Evolutionary conservation across 768 basidiomycete genomes (phyloP).

Genomic region (Guyanaporus albipodus): DNA sequence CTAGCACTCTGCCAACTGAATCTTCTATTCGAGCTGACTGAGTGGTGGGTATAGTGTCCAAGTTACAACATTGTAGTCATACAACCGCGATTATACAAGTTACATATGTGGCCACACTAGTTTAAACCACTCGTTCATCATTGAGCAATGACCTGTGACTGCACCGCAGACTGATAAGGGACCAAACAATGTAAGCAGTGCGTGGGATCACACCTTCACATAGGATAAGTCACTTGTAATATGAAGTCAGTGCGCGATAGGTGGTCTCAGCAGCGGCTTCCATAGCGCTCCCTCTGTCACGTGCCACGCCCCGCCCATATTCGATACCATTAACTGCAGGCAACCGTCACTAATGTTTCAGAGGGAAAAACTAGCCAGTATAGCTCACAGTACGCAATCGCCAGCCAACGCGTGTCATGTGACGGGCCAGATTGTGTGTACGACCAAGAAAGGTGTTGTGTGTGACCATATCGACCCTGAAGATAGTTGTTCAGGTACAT

Average conservation of each 20-base stretch:
- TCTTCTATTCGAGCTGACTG: too few species aligned
- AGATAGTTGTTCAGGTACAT: slow-evolving; percentile 31
- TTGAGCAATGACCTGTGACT: neutral
- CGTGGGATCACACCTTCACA: slow-evolving; percentile 2
- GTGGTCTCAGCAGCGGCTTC: slow-evolving; percentile 28
- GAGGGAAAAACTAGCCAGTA: neutral
- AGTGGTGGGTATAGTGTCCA: too few species aligned
- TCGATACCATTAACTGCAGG: slow-evolving; percentile 24
- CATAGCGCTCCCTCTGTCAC: slow-evolving; percentile 29
- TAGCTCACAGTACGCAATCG: slow-evolving; percentile 25
- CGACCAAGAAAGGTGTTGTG: slow-evolving; percentile 24
- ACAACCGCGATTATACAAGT: slow-evolving; percentile 2
- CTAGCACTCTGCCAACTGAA: neutral
- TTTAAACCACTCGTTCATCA: neutral
- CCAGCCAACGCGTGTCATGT: slow-evolving; percentile 23
- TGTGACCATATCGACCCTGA: slow-evolving; percentile 31
- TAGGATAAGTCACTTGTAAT: slow-evolving; percentile 13
- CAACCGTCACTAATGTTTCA: neutral
- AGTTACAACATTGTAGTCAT: too few species aligned
- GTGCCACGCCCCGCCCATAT: slow-evolving; percentile 23
- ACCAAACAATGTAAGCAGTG: neutral
- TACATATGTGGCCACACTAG: neutral
- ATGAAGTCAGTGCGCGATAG: slow-evolving; percentile 21
- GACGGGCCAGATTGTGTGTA: slow-evolving; percentile 18
- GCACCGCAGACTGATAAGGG: neutral